Evolutionary conservation across 2,329 filamentous ascomycete genomes (phyloP).

Genomic region (Mycosphaerella sp.): DNA sequence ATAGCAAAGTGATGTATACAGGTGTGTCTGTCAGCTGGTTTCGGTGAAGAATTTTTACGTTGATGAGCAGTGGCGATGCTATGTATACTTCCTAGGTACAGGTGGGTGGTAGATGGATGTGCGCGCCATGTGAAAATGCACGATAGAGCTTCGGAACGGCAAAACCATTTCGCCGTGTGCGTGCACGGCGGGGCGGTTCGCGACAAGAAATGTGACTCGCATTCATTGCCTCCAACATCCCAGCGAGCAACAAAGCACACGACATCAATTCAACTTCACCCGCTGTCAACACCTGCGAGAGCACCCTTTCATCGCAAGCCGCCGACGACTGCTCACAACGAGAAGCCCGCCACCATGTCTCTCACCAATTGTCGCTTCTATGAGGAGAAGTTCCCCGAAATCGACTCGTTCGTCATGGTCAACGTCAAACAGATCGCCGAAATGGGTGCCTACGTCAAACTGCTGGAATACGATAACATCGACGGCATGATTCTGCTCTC

Average conservation of each 20-base stretch:
- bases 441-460: conserved; percentile 99
- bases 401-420: conserved; percentile 99
- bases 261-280: neutral
- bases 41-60: too few relatives aligned
- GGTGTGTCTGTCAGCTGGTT: too few relatives aligned
- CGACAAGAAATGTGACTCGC: neutral
- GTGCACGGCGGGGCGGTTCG: neutral
- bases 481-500: conserved; percentile 99
- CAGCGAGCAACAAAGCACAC: neutral
- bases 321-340: neutral
- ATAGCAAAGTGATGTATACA: conserved; percentile 9
- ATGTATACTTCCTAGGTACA: too few relatives aligned
- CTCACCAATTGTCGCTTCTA: conserved; percentile 96
- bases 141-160: too few relatives aligned
- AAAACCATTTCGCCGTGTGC: too few relatives aligned
- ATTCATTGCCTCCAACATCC: neutral
- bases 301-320: conserved; percentile 3
- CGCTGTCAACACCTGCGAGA: neutral
- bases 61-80: too few relatives aligned
- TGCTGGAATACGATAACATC: conserved; percentile 99
- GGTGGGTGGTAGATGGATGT: too few relatives aligned
- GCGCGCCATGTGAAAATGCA: too few relatives aligned
- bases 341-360: conserved; percentile 64
- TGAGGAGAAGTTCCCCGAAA: conserved; percentile 95
- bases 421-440: conserved; percentile 99